These are phyloP conservation scores for Amanita muscaria DNA, from an alignment of 768 basidiomycete species.

Conservation along the genomic window DNA sequence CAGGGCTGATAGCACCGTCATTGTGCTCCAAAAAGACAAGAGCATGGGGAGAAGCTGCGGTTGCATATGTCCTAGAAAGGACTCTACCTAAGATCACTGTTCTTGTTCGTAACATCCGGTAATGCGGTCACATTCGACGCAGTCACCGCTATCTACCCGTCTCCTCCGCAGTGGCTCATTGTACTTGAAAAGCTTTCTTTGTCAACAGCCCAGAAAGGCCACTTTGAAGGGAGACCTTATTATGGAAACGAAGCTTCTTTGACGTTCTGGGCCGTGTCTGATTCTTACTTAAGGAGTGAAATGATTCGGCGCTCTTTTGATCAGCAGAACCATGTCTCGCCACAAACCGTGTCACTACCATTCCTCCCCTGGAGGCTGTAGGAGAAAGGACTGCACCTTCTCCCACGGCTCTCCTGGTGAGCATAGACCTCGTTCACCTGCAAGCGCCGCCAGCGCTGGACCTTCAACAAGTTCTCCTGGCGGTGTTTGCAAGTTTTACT, in stretches of 20 bases:
- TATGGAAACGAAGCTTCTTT: background rate
- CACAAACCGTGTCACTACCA: slow-evolving; percentile 4
- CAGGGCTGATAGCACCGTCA: slow-evolving; percentile 71
- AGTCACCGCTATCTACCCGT: no score
- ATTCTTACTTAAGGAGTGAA: no score
- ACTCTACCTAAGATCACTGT: background rate
- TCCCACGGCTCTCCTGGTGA: slow-evolving; percentile 12
- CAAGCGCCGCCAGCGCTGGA: slow-evolving; percentile 5
- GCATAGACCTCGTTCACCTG: slow-evolving; percentile 1
- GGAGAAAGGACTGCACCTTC: slow-evolving; percentile 34
- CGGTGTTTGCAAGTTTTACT: slow-evolving; percentile 40
- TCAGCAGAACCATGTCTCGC: slow-evolving; percentile 2
- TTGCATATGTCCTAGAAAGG: slow-evolving; percentile 43
- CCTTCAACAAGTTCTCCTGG: slow-evolving; percentile 17
- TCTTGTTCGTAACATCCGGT: slow-evolving; percentile 5
- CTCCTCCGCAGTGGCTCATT: no score
- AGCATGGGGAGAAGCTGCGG: slow-evolving; percentile 55
- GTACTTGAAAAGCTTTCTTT: no score
- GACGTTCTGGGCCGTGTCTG: no score
- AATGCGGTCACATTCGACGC: no score
- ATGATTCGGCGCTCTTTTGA: background rate
- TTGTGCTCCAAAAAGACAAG: slow-evolving; percentile 89
- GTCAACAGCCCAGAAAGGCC: no score
- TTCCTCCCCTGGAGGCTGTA: slow-evolving; percentile 34
- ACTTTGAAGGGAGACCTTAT: no score